Percentiles rank a stretch among this genome's conserved stretches.
Conservation (phyloP, 441 rosid species). For the Macaranga tanarius region DNA sequence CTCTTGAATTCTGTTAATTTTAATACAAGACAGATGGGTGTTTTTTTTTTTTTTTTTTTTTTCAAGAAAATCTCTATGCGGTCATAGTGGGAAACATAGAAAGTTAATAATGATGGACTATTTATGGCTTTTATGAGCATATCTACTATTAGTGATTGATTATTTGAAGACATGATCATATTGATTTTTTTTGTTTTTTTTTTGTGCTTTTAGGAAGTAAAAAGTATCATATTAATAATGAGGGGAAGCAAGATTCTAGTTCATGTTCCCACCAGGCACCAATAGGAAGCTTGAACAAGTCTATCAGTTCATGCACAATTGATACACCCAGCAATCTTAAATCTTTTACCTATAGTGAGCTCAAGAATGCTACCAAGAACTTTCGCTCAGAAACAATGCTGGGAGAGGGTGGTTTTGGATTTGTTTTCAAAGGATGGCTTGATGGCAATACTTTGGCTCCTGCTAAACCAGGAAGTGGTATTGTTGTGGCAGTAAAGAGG, state of each 20-base stretch:
- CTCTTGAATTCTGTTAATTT: neutral
- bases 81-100: neutral
- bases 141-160: neutral
- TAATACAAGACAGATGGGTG: neutral
- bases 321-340: slow-evolving; percentile 50
- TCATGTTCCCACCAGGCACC: slow-evolving; percentile 20
- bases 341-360: slow-evolving; percentile 55
- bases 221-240: slow-evolving; percentile 17
- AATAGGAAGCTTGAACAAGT: slow-evolving; percentile 25
- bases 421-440: slow-evolving; percentile 94
- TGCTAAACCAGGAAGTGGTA: slow-evolving; percentile 78
- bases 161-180: neutral
- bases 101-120: neutral
- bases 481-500: slow-evolving; percentile 75
- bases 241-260: slow-evolving; percentile 22
- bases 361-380: slow-evolving; percentile 70
- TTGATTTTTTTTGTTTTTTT: neutral
- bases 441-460: slow-evolving; percentile 65
- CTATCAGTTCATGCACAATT: slow-evolving; percentile 23
- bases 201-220: slow-evolving; percentile 31
- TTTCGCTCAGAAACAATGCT: slow-evolving; percentile 80
- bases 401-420: slow-evolving; percentile 97
- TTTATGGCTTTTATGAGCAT: neutral
- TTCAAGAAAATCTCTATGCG: neutral
- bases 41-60: neutral